These are phyloP conservation scores for Aaosphaeria pasadenensis DNA, from an alignment of 2,329 filamentous ascomycete species.

Conservation along the genomic window DNA sequence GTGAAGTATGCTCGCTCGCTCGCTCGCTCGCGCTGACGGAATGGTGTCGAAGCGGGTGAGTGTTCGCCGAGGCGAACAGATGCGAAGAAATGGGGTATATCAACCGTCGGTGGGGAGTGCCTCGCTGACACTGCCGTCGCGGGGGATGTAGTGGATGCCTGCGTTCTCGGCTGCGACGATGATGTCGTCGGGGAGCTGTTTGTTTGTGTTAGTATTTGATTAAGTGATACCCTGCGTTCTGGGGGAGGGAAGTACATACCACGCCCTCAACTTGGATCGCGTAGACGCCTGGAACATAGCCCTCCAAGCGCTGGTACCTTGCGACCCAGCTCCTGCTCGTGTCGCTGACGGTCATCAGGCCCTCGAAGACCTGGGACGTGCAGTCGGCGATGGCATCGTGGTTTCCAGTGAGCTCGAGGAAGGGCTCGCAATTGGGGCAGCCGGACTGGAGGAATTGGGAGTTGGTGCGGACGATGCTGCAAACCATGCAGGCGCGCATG, in stretches of 20 bases:
- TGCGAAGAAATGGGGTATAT: background rate
- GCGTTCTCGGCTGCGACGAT: constrained; percentile 55
- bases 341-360: constrained; percentile 79
- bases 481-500: constrained; percentile 97
- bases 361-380: constrained; percentile 95
- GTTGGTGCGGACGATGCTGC: constrained; percentile 86
- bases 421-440: constrained; percentile 94
- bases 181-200: constrained; percentile 55
- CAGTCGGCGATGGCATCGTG: constrained; percentile 83
- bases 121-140: constrained; percentile 37
- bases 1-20: too few species aligned
- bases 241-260: constrained; percentile 26
- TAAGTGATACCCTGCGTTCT: background rate
- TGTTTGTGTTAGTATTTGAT: background rate
- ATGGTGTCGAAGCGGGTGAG: too few species aligned
- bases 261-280: constrained; percentile 91
- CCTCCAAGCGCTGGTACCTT: constrained; percentile 90
- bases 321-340: constrained; percentile 89
- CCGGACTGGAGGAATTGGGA: constrained; percentile 79
- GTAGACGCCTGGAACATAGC: constrained; percentile 85
- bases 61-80: too few species aligned
- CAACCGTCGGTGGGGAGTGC: constrained; percentile 23
- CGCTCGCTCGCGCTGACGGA: too few species aligned
- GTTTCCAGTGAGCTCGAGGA: constrained; percentile 78
- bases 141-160: constrained; percentile 59